Conservation (phyloP, 1,139 yeast genomes). For the Hansenula anomala region DNA sequence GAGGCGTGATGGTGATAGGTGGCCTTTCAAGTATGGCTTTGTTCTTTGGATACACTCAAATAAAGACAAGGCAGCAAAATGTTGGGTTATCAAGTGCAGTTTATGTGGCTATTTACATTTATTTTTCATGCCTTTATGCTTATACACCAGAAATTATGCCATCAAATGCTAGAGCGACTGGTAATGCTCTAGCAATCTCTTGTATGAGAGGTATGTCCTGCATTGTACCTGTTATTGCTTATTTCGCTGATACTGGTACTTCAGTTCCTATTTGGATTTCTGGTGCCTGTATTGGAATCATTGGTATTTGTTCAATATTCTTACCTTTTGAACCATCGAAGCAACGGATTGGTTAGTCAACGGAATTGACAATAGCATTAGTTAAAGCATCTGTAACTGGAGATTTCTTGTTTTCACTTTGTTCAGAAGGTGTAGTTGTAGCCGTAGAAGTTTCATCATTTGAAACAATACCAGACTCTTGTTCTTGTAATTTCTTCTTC, state of each 20-base stretch:
- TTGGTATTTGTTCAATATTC: conserved; percentile 36
- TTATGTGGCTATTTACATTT: conserved; percentile 43
- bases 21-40: conserved; percentile 47
- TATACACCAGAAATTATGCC: conserved; percentile 60
- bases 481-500: conserved; percentile 7
- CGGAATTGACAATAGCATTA: neutral
- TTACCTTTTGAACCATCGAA: conserved; percentile 27
- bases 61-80: conserved; percentile 40
- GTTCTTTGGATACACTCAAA: conserved; percentile 51
- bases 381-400: neutral
- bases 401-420: neutral
- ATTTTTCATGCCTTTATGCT: conserved; percentile 52
- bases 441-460: too few relatives aligned
- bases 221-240: conserved; percentile 48
- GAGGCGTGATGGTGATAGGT: conserved; percentile 52
- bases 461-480: too few relatives aligned
- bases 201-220: conserved; percentile 44
- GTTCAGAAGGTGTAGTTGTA: too few relatives aligned
- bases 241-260: conserved; percentile 36
- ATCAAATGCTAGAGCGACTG: conserved; percentile 50
- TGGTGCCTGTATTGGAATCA: conserved; percentile 46
- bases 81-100: conserved; percentile 48
- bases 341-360: neutral
- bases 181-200: conserved; percentile 45
- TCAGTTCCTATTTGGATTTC: conserved; percentile 51